These are phyloP conservation scores for Nidula microcarpa DNA, from an alignment of 768 basidiomycete genomes.

Conservation along the genomic window DNA sequence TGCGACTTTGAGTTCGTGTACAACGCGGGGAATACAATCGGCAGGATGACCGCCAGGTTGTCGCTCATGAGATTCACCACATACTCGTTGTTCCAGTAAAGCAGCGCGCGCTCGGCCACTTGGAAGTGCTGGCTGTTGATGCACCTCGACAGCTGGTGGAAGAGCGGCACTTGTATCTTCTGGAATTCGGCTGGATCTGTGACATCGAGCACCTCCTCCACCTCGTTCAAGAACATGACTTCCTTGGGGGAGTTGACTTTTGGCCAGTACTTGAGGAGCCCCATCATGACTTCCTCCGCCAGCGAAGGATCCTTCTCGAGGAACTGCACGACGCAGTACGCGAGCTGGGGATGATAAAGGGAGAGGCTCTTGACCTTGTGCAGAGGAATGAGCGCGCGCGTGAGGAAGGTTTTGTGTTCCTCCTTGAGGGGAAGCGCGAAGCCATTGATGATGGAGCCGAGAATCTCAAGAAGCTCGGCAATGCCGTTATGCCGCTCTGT, in stretches of 20 bases:
- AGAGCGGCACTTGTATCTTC: constrained; percentile 90
- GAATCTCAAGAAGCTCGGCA: constrained; percentile 94
- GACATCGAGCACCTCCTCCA: constrained; percentile 98
- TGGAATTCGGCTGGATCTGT: constrained; percentile 95
- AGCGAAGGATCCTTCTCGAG: constrained; percentile 91
- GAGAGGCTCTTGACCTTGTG: constrained; percentile 99
- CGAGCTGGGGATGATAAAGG: constrained; percentile 97
- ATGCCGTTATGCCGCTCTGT: constrained; percentile 99
- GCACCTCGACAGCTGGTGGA: constrained; percentile 92
- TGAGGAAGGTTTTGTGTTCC: constrained; percentile 97
- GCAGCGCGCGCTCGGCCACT: constrained; percentile 92
- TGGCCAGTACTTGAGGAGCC: constrained; percentile 97
- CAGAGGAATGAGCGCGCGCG: constrained; percentile 88
- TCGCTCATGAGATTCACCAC: constrained; percentile 99
- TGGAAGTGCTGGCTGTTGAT: constrained; percentile 99
- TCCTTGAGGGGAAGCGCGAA: constrained; percentile 98
- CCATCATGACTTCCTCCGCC: constrained; percentile 94
- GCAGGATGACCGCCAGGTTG: constrained; percentile 82
- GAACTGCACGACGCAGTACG: constrained; percentile 99
- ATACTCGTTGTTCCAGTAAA: constrained; percentile 99
- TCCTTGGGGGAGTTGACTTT: constrained; percentile 99
- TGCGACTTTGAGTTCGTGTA: constrained; percentile 96
- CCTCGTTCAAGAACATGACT: constrained; percentile 99
- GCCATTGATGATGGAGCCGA: constrained; percentile 99
- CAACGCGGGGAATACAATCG: constrained; percentile 95